These are phyloP conservation scores for Vigna trinervia DNA, from an alignment of 306 rosid species.

Conservation along the genomic window DNA sequence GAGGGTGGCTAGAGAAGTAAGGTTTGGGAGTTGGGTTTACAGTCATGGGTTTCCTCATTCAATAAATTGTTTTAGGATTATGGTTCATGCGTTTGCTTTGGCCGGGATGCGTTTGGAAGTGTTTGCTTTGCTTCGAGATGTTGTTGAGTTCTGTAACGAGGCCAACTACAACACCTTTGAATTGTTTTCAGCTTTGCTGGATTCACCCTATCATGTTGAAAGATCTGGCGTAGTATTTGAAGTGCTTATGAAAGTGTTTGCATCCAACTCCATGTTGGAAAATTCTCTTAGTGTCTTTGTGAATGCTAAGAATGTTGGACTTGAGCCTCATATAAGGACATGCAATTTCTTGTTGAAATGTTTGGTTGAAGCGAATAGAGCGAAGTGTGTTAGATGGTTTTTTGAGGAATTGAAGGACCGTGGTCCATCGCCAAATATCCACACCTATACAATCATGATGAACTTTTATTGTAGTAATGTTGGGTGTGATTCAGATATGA, in stretches of 20 bases:
- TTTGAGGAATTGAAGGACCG: constrained; percentile 55
- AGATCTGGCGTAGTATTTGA: constrained; percentile 56
- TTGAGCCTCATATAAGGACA: constrained; percentile 49
- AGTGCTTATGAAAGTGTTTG: constrained; percentile 61
- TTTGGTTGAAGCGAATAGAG: constrained; percentile 60
- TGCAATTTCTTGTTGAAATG: constrained; percentile 80
- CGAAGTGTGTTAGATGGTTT: constrained; percentile 51
- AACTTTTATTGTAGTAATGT: constrained; percentile 57
- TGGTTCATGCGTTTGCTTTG: constrained; percentile 61
- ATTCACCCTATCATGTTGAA: constrained; percentile 51
- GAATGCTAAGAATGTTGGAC: constrained; percentile 53
- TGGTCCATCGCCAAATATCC: constrained; percentile 65
- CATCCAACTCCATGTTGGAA: constrained; percentile 70
- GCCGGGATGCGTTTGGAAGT: constrained; percentile 62
- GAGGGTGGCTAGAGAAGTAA: constrained; percentile 50
- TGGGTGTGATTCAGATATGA: constrained; percentile 53
- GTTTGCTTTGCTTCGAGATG: constrained; percentile 61
- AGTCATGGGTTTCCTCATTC: constrained; percentile 57
- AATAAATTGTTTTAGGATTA: constrained; percentile 52
- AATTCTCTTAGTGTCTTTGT: constrained; percentile 60
- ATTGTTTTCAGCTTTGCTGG: constrained; percentile 57
- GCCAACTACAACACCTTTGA: constrained; percentile 42
- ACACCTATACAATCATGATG: constrained; percentile 72
- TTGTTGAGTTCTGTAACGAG: constrained; percentile 50
- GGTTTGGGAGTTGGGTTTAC: constrained; percentile 57